Evolutionary conservation across 805 yeast genomes (phyloP).

Genomic region (Saccharomyces cerevisiae): DNA sequence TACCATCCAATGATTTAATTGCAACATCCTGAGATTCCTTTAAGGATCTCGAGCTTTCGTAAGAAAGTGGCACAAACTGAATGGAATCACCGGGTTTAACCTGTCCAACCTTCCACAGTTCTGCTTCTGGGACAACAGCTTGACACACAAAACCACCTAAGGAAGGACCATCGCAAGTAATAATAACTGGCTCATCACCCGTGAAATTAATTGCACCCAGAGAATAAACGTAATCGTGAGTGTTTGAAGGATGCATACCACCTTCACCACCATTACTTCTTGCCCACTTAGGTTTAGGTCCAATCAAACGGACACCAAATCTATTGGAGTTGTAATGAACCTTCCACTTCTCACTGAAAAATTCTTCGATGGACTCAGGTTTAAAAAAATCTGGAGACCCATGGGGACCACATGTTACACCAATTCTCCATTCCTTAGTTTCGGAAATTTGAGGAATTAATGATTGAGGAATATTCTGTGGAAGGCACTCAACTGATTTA

Average conservation of each 20-base stretch:
- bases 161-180: conserved; percentile 96
- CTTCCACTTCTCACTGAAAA: conserved; percentile 78
- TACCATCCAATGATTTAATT: conserved; percentile 30
- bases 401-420: conserved; percentile 95
- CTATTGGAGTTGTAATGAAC: conserved; percentile 95
- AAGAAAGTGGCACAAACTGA: conserved; percentile 69
- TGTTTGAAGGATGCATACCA: conserved; percentile 96
- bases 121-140: conserved; percentile 91
- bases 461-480: conserved; percentile 46
- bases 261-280: conserved; percentile 95
- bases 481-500: conserved; percentile 64
- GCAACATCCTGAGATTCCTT: conserved; percentile 52
- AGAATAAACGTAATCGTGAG: conserved; percentile 95
- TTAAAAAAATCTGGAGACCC: conserved; percentile 94
- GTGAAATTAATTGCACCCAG: conserved; percentile 95
- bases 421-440: conserved; percentile 61
- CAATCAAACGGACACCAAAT: conserved; percentile 88
- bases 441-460: conserved; percentile 28
- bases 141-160: conserved; percentile 96
- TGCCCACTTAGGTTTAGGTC: conserved; percentile 97
- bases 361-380: conserved; percentile 61
- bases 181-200: conserved; percentile 96
- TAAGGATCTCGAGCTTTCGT: conserved; percentile 57
- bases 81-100: conserved; percentile 89
- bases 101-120: conserved; percentile 98